phyloP scores from a whole-genome alignment of 2,329 filamentous ascomycete species.

The Aspergillus japonicus region DNA sequence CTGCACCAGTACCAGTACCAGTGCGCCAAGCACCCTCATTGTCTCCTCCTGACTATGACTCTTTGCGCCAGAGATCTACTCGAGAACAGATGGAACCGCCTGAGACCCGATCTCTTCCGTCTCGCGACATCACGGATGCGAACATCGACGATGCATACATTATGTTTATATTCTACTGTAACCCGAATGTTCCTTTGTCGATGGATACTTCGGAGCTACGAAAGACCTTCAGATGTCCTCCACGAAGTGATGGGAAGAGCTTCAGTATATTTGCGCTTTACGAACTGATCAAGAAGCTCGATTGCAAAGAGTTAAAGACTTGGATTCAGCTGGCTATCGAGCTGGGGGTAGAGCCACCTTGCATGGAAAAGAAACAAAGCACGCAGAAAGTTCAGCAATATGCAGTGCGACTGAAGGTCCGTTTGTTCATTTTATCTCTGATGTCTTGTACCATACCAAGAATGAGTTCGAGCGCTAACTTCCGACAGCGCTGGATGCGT shows the following conservation, averaged over 20 bases:
- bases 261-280: conserved; percentile 78
- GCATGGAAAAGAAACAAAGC: conserved; percentile 78
- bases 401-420: conserved; percentile 83
- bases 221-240: conserved; percentile 74
- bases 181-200: conserved; percentile 71
- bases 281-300: conserved; percentile 74
- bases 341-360: conserved; percentile 83
- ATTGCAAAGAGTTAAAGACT: conserved; percentile 81
- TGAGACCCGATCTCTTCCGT: conserved; percentile 59
- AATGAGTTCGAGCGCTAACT: neutral
- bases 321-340: conserved; percentile 86
- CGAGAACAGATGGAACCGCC: conserved; percentile 39
- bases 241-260: conserved; percentile 81
- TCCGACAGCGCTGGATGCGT: conserved; percentile 81
- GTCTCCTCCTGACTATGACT: conserved; percentile 40
- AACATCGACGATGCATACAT: conserved; percentile 82
- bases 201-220: conserved; percentile 69
- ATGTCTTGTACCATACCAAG: neutral
- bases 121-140: conserved; percentile 64
- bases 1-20: conserved; percentile 17
- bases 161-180: conserved; percentile 84
- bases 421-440: conserved; percentile 13
- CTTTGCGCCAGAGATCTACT: conserved; percentile 28
- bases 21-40: conserved; percentile 39
- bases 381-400: conserved; percentile 94